Conservation (phyloP, 768 basidiomycete species). For the Sporobolomyces phaffii region DNA sequence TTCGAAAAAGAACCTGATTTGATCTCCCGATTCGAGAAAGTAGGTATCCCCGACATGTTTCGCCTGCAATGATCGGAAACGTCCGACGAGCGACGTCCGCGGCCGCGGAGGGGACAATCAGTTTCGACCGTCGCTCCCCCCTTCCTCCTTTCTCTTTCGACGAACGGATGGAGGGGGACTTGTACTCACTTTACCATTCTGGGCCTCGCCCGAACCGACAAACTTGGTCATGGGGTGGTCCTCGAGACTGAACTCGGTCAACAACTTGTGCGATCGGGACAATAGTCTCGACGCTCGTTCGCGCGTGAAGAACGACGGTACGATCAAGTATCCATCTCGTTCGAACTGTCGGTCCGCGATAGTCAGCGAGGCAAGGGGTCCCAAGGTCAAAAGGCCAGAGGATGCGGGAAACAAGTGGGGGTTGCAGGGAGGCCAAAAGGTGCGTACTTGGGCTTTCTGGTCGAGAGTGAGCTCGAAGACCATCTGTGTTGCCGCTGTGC, state of each 20-base stretch:
- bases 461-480: not conserved
- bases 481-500: too few species aligned
- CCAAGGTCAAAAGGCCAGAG: not conserved
- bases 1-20: slow-evolving; percentile 91
- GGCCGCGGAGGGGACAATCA: too few species aligned
- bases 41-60: slow-evolving; percentile 77
- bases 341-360: slow-evolving; percentile 28
- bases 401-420: not conserved
- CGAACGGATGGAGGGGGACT: not conserved
- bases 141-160: too few species aligned
- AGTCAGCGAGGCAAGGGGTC: not conserved
- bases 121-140: too few species aligned
- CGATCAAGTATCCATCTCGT: slow-evolving; percentile 45
- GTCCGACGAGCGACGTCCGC: too few species aligned
- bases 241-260: slow-evolving; percentile 69
- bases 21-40: slow-evolving; percentile 84
- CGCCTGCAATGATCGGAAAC: not conserved
- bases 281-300: slow-evolving; percentile 61
- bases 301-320: slow-evolving; percentile 65
- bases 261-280: slow-evolving; percentile 62
- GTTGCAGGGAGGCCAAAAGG: not conserved
- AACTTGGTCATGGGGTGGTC: slow-evolving; percentile 90
- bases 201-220: slow-evolving; percentile 12
- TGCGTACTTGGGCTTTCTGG: slow-evolving; percentile 14
- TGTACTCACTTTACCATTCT: slow-evolving; percentile 10